Evolutionary conservation across 2,329 filamentous ascomycete genomes (phyloP).

Genomic region (Cercospora berteroae): DNA sequence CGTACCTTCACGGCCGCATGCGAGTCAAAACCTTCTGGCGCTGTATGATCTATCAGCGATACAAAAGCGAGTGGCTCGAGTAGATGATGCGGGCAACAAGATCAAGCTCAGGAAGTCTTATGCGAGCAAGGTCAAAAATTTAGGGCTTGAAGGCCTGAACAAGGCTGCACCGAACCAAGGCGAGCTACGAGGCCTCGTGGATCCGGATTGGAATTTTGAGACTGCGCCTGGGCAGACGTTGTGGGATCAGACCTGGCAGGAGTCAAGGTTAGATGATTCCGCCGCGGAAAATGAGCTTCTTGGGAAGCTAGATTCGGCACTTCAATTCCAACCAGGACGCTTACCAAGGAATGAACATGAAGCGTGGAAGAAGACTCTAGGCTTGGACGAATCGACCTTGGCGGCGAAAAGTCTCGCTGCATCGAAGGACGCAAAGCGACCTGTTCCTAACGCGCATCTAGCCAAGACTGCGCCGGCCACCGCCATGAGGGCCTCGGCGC

Average conservation of each 20-base stretch:
- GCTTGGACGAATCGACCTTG: constrained; percentile 42
- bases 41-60: constrained; percentile 58
- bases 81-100: constrained; percentile 65
- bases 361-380: constrained; percentile 46
- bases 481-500: constrained; percentile 34
- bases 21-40: constrained; percentile 58
- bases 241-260: constrained; percentile 41
- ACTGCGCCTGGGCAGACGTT: constrained; percentile 11
- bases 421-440: constrained; percentile 10
- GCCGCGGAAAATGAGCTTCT: constrained; percentile 33
- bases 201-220: constrained; percentile 32
- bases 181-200: constrained; percentile 39
- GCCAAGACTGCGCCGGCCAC: constrained; percentile 30
- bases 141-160: constrained; percentile 50
- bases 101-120: constrained; percentile 60
- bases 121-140: constrained; percentile 52
- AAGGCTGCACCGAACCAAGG: constrained; percentile 45
- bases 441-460: constrained; percentile 27
- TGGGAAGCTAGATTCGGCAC: constrained; percentile 42
- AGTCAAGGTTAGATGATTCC: constrained; percentile 40
- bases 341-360: constrained; percentile 43
- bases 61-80: constrained; percentile 58
- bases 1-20: constrained; percentile 53
- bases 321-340: constrained; percentile 45
- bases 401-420: constrained; percentile 31